Conservation (phyloP, 306 rosid genomes). For the Prunus salicina region DNA sequence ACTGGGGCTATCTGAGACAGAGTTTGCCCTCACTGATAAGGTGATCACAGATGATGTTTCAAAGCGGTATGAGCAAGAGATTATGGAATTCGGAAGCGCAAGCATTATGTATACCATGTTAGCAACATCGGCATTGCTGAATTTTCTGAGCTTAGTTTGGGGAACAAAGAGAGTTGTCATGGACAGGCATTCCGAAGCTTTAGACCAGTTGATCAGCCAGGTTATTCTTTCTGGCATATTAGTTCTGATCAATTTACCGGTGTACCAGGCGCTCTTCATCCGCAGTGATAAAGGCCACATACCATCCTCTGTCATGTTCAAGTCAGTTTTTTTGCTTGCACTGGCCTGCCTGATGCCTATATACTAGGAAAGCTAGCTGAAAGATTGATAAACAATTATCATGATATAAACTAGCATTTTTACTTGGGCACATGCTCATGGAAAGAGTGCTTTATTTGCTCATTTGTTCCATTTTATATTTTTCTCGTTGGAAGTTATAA, state of each 20-base stretch:
- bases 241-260: constrained; percentile 35
- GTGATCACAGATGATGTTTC: constrained; percentile 42
- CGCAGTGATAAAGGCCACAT: constrained; percentile 51
- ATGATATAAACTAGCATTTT: neutral
- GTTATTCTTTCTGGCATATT: constrained; percentile 32
- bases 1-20: constrained; percentile 50
- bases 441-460: no score
- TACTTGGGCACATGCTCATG: no score
- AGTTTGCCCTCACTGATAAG: constrained; percentile 47
- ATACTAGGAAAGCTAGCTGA: neutral
- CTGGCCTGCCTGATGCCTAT: constrained; percentile 30
- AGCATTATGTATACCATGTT: constrained; percentile 34
- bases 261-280: constrained; percentile 56
- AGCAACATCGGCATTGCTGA: constrained; percentile 54
- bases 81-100: constrained; percentile 65
- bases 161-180: constrained; percentile 34
- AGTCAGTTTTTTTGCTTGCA: constrained; percentile 42
- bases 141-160: constrained; percentile 35
- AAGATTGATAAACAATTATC: neutral
- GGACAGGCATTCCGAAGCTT: constrained; percentile 17
- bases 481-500: no score
- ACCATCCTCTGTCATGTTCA: constrained; percentile 41
- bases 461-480: no score
- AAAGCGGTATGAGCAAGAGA: constrained; percentile 47
- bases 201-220: constrained; percentile 26